These are phyloP conservation scores for Phytopythium delawarense DNA, from an alignment of 352 stramenopile species.

Conservation along the genomic window DNA sequence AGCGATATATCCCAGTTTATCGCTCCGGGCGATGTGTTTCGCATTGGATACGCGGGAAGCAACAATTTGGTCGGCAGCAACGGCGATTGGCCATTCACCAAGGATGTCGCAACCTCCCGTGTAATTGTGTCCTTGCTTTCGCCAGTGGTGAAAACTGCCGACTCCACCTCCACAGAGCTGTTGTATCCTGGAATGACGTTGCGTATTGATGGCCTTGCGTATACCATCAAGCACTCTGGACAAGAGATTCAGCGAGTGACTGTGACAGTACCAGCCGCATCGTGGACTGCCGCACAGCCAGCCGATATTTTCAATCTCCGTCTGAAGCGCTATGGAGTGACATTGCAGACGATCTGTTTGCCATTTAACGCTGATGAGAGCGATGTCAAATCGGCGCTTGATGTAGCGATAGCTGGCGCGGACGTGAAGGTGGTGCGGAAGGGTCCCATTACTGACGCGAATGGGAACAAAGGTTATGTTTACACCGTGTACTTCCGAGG, in stretches of 20 bases:
- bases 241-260: constrained; percentile 87
- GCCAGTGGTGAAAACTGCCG: constrained; percentile 32
- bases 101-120: constrained; percentile 36
- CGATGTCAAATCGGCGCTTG: constrained; percentile 12
- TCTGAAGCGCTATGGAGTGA: constrained; percentile 31
- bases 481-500: constrained; percentile 94
- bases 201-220: constrained; percentile 85
- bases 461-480: constrained; percentile 64
- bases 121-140: constrained; percentile 41
- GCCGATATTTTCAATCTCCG: constrained; percentile 30
- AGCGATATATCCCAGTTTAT: constrained; percentile 66
- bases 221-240: constrained; percentile 84
- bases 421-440: constrained; percentile 54
- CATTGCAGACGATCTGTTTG: constrained; percentile 35
- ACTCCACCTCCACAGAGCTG: constrained; percentile 32
- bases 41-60: constrained; percentile 39
- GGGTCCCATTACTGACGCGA: constrained; percentile 28
- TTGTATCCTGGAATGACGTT: constrained; percentile 83
- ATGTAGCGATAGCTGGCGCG: constrained; percentile 13
- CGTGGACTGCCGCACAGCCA: constrained; percentile 17
- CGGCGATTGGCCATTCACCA: constrained; percentile 57
- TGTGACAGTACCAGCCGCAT: constrained; percentile 24
- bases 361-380: constrained; percentile 24
- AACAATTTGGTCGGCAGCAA: constrained; percentile 56
- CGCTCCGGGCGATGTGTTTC: constrained; percentile 56